Conservation (phyloP, 177 flowering plant genomes). For the Vitis hybrid region DNA sequence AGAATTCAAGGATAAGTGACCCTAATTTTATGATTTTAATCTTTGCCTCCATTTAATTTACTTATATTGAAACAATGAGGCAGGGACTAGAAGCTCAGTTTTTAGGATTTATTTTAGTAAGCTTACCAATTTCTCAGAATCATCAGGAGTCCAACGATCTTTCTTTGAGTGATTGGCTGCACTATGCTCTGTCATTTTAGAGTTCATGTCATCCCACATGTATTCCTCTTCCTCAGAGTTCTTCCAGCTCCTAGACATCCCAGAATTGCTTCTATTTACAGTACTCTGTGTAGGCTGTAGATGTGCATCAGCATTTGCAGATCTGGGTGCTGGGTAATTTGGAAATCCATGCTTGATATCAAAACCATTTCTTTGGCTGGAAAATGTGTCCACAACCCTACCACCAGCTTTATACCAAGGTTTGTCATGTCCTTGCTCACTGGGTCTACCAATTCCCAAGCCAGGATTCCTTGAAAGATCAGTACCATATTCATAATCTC, state of each 20-base stretch:
- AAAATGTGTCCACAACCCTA: slow-evolving; percentile 30
- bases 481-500: slow-evolving; percentile 51
- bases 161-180: slow-evolving; percentile 34
- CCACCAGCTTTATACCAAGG: slow-evolving; percentile 47
- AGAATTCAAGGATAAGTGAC: too few species aligned
- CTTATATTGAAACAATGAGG: background rate
- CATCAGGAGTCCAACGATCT: slow-evolving; percentile 51
- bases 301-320: slow-evolving; percentile 32
- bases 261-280: slow-evolving; percentile 34
- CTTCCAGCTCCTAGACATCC: slow-evolving; percentile 65
- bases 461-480: slow-evolving; percentile 49
- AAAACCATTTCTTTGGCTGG: slow-evolving; percentile 54
- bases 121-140: slow-evolving; percentile 55
- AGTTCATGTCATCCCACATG: slow-evolving; percentile 76
- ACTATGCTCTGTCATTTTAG: slow-evolving; percentile 44
- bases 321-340: slow-evolving; percentile 30
- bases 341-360: slow-evolving; percentile 37
- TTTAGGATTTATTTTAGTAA: background rate
- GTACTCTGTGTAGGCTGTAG: slow-evolving; percentile 22
- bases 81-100: background rate
- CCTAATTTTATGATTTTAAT: too few species aligned
- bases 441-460: slow-evolving; percentile 35
- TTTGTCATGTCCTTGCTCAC: slow-evolving; percentile 42
- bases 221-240: slow-evolving; percentile 95
- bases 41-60: too few species aligned